A percentile compares a stretch with the other conserved stretches of the same genome.
These are phyloP conservation scores for Yamadazyma blattariae DNA, from an alignment of 1,139 yeast genomes.

Conservation along the genomic window DNA sequence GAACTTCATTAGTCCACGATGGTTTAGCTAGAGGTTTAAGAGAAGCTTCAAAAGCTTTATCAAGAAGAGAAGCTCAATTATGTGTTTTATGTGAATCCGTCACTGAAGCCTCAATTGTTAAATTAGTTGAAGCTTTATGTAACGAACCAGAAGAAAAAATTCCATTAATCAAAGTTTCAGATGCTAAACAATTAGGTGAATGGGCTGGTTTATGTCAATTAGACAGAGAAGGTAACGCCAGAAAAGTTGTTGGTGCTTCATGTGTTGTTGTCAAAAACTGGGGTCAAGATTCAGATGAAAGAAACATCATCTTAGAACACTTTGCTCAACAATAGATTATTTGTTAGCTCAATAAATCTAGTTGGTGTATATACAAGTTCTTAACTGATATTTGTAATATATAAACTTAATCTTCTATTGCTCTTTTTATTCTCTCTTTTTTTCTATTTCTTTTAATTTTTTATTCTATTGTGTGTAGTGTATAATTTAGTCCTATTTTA, in stretches of 20 bases:
- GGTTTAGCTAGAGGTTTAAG: slow-evolving; percentile 99
- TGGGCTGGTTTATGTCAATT: slow-evolving; percentile 99
- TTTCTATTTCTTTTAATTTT: neutral
- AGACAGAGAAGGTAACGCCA: slow-evolving; percentile 99
- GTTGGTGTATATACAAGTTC: slow-evolving; percentile 1
- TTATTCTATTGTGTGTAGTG: neutral
- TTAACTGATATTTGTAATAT: slow-evolving; percentile 2
- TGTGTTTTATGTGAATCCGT: slow-evolving; percentile 98
- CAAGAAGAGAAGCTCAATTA: slow-evolving; percentile 97
- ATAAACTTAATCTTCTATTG: neutral
- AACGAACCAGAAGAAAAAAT: slow-evolving; percentile 96
- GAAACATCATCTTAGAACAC: slow-evolving; percentile 95
- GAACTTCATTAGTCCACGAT: slow-evolving; percentile 97
- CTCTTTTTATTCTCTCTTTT: neutral
- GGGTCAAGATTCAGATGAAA: slow-evolving; percentile 99
- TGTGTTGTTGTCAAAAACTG: slow-evolving; percentile 99
- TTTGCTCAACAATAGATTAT: slow-evolving; percentile 76
- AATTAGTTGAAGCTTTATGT: slow-evolving; percentile 99
- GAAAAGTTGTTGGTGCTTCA: slow-evolving; percentile 99
- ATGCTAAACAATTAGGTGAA: slow-evolving; percentile 99
- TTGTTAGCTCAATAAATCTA: too few species aligned
- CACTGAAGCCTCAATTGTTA: slow-evolving; percentile 95
- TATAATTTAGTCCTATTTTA: neutral
- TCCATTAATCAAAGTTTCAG: slow-evolving; percentile 98
- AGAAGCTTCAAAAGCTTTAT: slow-evolving; percentile 99